phyloP scores from a whole-genome alignment of 2,329 filamentous ascomycete genomes.

The Arthrobotrys musiformis region DNA sequence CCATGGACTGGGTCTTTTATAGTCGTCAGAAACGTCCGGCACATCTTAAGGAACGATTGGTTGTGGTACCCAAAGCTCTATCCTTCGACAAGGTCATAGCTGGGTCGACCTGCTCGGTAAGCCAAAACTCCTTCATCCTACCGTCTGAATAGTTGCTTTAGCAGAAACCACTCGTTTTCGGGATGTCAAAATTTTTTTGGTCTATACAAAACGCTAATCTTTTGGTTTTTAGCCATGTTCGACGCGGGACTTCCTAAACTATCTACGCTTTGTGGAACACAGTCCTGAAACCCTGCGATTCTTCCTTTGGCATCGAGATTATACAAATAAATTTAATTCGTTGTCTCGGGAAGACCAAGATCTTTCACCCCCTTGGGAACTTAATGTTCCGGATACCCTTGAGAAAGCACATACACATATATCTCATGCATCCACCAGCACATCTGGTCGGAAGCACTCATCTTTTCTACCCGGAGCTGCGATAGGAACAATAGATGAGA shows the following conservation, averaged over 20 bases:
- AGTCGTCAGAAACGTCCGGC: slow-evolving; percentile 55
- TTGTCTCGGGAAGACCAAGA: slow-evolving; percentile 33
- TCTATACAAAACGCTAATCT: slow-evolving; percentile 13
- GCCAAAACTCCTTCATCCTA: background rate
- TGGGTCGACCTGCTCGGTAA: slow-evolving; percentile 54
- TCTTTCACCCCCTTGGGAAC: slow-evolving; percentile 47
- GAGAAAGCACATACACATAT: slow-evolving; percentile 49
- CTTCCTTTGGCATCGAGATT: slow-evolving; percentile 52
- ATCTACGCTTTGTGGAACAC: slow-evolving; percentile 54
- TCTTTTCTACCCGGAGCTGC: slow-evolving; percentile 39
- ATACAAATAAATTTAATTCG: slow-evolving; percentile 47
- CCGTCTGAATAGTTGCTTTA: background rate
- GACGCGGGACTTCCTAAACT: slow-evolving; percentile 53
- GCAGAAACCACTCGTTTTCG: background rate
- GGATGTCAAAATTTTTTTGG: background rate
- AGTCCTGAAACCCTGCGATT: slow-evolving; percentile 51
- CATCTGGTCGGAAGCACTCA: slow-evolving; percentile 39
- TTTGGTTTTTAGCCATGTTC: slow-evolving; percentile 42
- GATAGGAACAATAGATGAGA: slow-evolving; percentile 47
- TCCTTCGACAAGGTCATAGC: slow-evolving; percentile 54
- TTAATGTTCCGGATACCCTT: slow-evolving; percentile 38
- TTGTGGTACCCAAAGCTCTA: slow-evolving; percentile 53
- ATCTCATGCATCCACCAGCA: slow-evolving; percentile 41
- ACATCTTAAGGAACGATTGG: slow-evolving; percentile 53
- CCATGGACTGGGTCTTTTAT: slow-evolving; percentile 56